Evolutionary conservation across 192 early-diverging fungal species (phyloP), one percentile per base, ranked within the genome.

Genomic region (Backusella tarrabulga): DNA sequence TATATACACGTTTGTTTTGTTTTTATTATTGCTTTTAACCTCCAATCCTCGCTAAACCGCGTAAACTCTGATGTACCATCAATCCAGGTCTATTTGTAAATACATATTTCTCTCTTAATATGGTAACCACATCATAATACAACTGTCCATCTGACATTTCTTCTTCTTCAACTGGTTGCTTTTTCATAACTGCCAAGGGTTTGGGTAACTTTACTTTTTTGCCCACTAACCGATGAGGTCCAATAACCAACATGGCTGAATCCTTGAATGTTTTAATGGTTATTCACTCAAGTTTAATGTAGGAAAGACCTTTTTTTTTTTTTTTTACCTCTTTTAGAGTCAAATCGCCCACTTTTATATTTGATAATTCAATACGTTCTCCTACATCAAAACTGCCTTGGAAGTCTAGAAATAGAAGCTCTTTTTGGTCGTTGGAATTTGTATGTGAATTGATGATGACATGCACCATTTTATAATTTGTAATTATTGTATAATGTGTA

Each of bases 21-120:
- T 29, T 21, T 29, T 63, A 7, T 26, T 29, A 19, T 40, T 26
- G 7, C 32, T 32, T 19, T 60, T 63, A 74, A 23, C 69, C 50
- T 14, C 76, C 76, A 38, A 77, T 56, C 67, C 56, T 81, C 14
- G 76, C 68, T 40, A 79, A 38, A 15, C 83, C 83, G 19, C 79
- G 73, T 52, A 78, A 17, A 46, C 69, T 77, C 72, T 84, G 74
- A 50, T 80, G 67, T 23, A 84, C 83, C 3, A 84, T 34, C 34
- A 84, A 50, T 12, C 77, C 66, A 11, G 83, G 83, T 29, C 83
- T 68, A 32, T 38, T 41, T 6, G 38, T 12, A 54, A 84, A 84
- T 4, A 84, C 77, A 56, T 76, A 84, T 35, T 84, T 84, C 69
- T 84, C 83, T 40, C 50, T 44, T 14, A 84, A 46, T 21, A 84